Conservation (phyloP, 1,284 basidiomycete species). For the Fomes fomentarius region DNA sequence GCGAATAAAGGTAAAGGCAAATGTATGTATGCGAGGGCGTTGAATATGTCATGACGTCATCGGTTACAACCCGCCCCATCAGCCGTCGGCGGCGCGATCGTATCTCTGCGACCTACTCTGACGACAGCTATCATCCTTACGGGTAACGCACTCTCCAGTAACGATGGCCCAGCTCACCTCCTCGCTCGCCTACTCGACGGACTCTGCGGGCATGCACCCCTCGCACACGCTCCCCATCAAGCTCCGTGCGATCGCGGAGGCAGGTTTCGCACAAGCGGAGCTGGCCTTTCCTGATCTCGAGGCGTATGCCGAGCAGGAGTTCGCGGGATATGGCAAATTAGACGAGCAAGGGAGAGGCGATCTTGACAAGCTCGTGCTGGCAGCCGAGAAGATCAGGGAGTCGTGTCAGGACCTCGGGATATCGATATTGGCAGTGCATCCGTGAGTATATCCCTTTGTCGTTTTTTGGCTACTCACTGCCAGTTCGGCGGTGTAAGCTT, state of each 20-base stretch:
- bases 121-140: not conserved
- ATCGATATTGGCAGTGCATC: conserved; percentile 28
- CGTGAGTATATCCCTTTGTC: too few species aligned
- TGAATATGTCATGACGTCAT: not conserved
- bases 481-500: not conserved
- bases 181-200: conserved; percentile 32
- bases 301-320: conserved; percentile 28
- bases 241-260: conserved; percentile 34
- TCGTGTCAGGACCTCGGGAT: conserved; percentile 29
- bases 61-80: not conserved
- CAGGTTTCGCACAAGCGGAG: conserved; percentile 33
- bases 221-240: conserved; percentile 35
- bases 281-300: conserved; percentile 37
- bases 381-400: conserved; percentile 23
- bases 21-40: not conserved
- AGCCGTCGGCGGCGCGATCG: not conserved
- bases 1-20: too few species aligned
- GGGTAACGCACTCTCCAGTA: too few species aligned
- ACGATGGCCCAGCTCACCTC: too few species aligned
- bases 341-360: conserved; percentile 29
- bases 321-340: conserved; percentile 28
- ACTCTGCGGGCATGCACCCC: conserved; percentile 38
- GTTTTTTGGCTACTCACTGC: too few species aligned
- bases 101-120: too few species aligned
- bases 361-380: conserved; percentile 28